phyloP scores from a whole-genome alignment of 805 yeast species.

The Ogataea angusta region DNA sequence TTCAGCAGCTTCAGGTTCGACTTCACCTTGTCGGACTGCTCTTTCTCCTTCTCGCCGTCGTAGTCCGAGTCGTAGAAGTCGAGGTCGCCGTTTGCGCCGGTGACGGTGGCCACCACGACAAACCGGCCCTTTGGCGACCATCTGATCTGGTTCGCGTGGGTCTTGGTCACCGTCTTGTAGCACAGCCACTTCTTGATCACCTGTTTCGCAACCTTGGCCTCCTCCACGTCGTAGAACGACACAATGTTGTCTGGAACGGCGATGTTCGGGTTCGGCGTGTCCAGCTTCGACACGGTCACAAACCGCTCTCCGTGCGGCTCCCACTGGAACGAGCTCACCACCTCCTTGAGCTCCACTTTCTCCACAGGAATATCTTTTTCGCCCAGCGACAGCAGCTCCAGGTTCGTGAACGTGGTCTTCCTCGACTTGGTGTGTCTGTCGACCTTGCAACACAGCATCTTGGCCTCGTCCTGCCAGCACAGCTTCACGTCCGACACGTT shows the following conservation, averaged over 20 bases:
- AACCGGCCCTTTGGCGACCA: conserved; percentile 96
- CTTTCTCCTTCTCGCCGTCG: conserved; percentile 56
- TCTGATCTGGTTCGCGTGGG: conserved; percentile 64
- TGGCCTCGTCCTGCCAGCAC: conserved; percentile 91
- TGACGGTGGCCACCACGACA: conserved; percentile 49
- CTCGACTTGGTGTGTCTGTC: conserved; percentile 96
- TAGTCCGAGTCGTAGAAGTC: conserved; percentile 86
- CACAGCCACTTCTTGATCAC: conserved; percentile 39
- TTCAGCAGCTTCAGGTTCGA: conserved; percentile 62
- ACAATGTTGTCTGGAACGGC: conserved; percentile 62
- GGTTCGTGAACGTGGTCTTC: conserved; percentile 85
- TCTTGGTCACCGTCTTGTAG: conserved; percentile 56
- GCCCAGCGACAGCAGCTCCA: conserved; percentile 83
- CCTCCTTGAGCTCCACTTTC: conserved; percentile 87
- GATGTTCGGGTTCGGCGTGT: conserved; percentile 50
- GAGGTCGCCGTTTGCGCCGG: conserved; percentile 50
- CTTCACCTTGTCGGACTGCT: conserved; percentile 45
- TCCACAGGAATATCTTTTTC: conserved; percentile 95
- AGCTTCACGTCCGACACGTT: conserved; percentile 88
- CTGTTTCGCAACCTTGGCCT: conserved; percentile 39
- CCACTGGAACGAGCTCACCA: conserved; percentile 88
- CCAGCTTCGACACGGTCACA: conserved; percentile 66
- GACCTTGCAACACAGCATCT: conserved; percentile 85
- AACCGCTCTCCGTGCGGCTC: conserved; percentile 92
- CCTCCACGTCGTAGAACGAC: conserved; percentile 82